These are phyloP conservation scores for Cornus kousa DNA, from an alignment of 148 eudicot genomes.

Conservation along the genomic window DNA sequence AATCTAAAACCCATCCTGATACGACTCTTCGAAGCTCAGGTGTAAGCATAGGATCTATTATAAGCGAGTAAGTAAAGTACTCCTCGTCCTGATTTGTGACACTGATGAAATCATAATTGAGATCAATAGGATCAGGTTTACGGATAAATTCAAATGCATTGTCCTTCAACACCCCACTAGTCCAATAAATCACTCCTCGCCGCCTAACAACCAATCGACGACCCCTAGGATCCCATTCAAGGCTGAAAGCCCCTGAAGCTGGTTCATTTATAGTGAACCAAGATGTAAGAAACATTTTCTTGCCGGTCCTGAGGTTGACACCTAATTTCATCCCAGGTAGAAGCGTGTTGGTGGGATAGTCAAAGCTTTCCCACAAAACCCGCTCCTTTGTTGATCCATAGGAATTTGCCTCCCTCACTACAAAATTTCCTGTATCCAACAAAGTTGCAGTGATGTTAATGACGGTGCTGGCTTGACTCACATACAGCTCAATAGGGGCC, in stretches of 20 bases:
- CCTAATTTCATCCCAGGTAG: slow-evolving; percentile 2
- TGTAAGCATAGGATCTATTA: not conserved
- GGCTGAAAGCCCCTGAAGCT: not conserved
- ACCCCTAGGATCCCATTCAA: not conserved
- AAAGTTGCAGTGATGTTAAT: not conserved
- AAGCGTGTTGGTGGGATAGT: not conserved
- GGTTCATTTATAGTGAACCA: not conserved
- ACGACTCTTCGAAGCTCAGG: not conserved
- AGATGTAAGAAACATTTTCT: not conserved
- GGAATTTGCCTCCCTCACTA: not conserved
- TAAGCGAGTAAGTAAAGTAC: not conserved
- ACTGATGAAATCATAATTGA: not conserved
- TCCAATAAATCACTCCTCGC: not conserved
- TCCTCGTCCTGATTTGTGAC: not conserved
- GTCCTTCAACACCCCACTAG: not conserved
- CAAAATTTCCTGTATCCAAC: not conserved
- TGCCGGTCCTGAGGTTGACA: not conserved
- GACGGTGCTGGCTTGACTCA: not conserved
- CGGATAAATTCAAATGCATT: not conserved
- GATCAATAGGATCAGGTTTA: not conserved
- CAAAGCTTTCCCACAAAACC: slow-evolving; percentile 5
- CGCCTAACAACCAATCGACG: not conserved
- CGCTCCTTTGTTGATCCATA: not conserved
- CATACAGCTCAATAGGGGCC: not conserved
- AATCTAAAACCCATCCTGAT: not conserved